Conservation (phyloP, 352 stramenopile genomes). For the Sclerospora graminicola region DNA sequence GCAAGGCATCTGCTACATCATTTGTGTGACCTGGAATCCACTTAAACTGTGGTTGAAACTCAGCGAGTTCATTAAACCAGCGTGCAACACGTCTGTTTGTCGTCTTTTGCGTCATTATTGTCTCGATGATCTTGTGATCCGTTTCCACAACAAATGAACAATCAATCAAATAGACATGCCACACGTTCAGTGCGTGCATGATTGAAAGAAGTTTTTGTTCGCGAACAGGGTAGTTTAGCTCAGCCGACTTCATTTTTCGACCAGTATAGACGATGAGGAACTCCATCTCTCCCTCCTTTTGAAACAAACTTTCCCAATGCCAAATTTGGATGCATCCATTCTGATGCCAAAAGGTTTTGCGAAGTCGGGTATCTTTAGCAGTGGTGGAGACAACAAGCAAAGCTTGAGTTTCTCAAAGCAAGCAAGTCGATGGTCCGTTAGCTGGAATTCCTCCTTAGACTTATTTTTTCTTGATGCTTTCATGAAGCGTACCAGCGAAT, state of each 20-base stretch:
- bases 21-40: slow-evolving; percentile 2
- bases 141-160: neutral
- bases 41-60: slow-evolving; percentile 7
- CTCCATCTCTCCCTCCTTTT: slow-evolving; percentile 3
- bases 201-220: neutral
- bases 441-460: neutral
- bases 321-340: neutral
- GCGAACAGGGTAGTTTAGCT: neutral
- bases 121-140: neutral
- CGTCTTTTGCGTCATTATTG: neutral
- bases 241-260: slow-evolving; percentile 6
- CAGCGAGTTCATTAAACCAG: slow-evolving; percentile 3
- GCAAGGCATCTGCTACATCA: neutral
- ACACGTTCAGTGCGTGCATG: neutral
- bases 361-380: slow-evolving; percentile 2
- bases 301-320: neutral
- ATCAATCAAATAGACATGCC: neutral
- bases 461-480: neutral
- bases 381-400: neutral
- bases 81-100: neutral
- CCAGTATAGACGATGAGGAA: slow-evolving; percentile 2
- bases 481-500: neutral
- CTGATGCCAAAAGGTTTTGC: slow-evolving; percentile 1
- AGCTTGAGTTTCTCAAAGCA: neutral
- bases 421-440: neutral